These are phyloP conservation scores for Craterostigma plantagineum DNA, from an alignment of 257 asterid genomes.

Conservation along the genomic window DNA sequence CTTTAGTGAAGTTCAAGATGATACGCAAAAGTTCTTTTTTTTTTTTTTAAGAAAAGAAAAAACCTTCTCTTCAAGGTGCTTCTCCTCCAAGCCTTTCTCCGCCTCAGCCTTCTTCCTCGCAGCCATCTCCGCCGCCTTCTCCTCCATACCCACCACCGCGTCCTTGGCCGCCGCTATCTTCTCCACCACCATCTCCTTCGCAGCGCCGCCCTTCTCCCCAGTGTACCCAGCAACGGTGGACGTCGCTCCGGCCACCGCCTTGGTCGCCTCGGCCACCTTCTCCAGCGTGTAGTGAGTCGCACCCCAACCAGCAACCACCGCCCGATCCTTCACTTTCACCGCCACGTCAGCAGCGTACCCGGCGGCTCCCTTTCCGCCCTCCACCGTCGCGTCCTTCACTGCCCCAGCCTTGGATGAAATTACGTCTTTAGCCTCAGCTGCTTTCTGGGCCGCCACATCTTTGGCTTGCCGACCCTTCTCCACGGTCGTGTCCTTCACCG, in stretches of 20 bases:
- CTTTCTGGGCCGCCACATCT: constrained; percentile 4
- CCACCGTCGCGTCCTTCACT: constrained; percentile 21
- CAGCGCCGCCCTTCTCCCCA: constrained; percentile 18
- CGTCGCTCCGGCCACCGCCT: constrained; percentile 24
- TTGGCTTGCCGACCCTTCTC: constrained; percentile 5
- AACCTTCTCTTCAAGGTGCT: background rate
- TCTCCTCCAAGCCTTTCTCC: constrained; percentile 11
- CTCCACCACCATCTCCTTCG: constrained; percentile 20
- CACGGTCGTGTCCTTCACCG: constrained; percentile 5
- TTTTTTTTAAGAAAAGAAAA: too few relatives aligned
- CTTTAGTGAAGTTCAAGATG: too few relatives aligned
- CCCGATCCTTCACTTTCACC: constrained; percentile 24
- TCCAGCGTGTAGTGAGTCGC: constrained; percentile 49
- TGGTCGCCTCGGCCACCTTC: constrained; percentile 51
- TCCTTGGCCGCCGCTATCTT: constrained; percentile 31
- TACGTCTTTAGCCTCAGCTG: constrained; percentile 5
- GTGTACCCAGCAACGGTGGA: constrained; percentile 25
- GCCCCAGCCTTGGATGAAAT: constrained; percentile 15
- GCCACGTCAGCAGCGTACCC: constrained; percentile 29
- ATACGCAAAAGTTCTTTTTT: too few relatives aligned
- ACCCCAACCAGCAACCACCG: constrained; percentile 65
- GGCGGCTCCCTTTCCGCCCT: constrained; percentile 20
- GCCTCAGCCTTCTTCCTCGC: constrained; percentile 43
- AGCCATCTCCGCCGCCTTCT: constrained; percentile 34
- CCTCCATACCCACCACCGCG: constrained; percentile 25